Evolutionary conservation across 164 flowering plant species (phyloP).

Genomic region (Aristolochia californica): DNA sequence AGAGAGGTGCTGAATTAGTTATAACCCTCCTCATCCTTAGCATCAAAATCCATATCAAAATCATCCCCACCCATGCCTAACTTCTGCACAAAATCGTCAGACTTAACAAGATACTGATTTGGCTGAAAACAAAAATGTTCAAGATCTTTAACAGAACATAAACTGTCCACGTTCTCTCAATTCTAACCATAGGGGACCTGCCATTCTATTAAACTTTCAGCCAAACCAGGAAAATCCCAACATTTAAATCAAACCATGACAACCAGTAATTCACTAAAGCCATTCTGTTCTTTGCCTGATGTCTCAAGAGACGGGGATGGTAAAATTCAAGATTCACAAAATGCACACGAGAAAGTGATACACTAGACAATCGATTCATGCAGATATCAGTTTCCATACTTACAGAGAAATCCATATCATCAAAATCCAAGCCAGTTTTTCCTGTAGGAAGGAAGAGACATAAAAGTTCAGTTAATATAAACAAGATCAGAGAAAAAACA

Average conservation of each 20-base stretch:
- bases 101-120: constrained; percentile 3
- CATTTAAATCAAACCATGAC: too few relatives aligned
- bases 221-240: too few relatives aligned
- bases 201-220: too few relatives aligned
- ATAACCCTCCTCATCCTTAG: constrained; percentile 23
- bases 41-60: constrained; percentile 23
- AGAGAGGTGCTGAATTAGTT: background rate
- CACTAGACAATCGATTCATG: background rate
- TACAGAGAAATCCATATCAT: constrained; percentile 53
- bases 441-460: constrained; percentile 15
- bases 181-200: background rate
- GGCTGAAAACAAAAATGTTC: too few relatives aligned
- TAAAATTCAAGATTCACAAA: too few relatives aligned
- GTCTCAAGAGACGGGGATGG: too few relatives aligned
- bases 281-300: too few relatives aligned
- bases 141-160: too few relatives aligned
- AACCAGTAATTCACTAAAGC: too few relatives aligned
- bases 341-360: too few relatives aligned
- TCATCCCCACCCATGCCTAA: constrained; percentile 30
- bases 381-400: constrained; percentile 10
- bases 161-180: background rate
- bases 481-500: background rate
- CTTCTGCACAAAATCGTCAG: constrained; percentile 21
- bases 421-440: constrained; percentile 34
- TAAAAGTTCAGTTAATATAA: background rate